Conservation (phyloP, 176 grass and related monocot species). For the Aegilops bicornis region DNA sequence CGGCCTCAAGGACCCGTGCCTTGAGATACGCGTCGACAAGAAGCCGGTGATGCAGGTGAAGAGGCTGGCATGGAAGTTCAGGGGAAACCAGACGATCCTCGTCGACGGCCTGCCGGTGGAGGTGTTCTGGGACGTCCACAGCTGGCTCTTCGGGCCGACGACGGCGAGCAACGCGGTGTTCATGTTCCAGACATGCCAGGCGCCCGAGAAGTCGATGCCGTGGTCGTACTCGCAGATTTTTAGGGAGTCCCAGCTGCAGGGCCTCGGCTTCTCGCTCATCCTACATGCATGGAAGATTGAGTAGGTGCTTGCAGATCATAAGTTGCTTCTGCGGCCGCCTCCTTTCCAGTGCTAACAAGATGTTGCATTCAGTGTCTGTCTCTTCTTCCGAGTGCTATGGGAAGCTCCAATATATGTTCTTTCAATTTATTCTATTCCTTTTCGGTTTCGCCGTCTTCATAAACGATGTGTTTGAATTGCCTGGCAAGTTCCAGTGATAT, state of each 20-base stretch:
- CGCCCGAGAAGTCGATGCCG: conserved; percentile 56
- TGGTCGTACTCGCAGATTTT: conserved; percentile 53
- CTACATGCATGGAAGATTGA: conserved; percentile 69
- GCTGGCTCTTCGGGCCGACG: conserved; percentile 58
- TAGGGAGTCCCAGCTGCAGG: conserved; percentile 51
- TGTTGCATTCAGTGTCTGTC: conserved; percentile 39
- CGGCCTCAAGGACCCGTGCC: conserved; percentile 56
- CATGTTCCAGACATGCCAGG: conserved; percentile 71
- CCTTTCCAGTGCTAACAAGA: conserved; percentile 52
- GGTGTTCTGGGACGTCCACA: conserved; percentile 78
- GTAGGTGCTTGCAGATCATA: conserved; percentile 47
- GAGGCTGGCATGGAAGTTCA: conserved; percentile 63
- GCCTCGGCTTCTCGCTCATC: conserved; percentile 61
- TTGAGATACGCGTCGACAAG: conserved; percentile 66
- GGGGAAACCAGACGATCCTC: conserved; percentile 74
- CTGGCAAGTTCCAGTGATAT: conserved; percentile 45
- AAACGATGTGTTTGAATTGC: conserved; percentile 36
- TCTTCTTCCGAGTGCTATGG: conserved; percentile 38
- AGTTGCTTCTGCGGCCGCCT: conserved; percentile 36
- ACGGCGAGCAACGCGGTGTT: conserved; percentile 48
- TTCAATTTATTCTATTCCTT: conserved; percentile 15
- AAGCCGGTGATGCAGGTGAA: conserved; percentile 72
- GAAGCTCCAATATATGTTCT: conserved; percentile 50
- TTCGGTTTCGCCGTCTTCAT: conserved; percentile 32
- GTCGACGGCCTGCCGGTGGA: conserved; percentile 67